Conservation (phyloP, 2,329 filamentous ascomycete genomes). For the Ilyonectria sp. region DNA sequence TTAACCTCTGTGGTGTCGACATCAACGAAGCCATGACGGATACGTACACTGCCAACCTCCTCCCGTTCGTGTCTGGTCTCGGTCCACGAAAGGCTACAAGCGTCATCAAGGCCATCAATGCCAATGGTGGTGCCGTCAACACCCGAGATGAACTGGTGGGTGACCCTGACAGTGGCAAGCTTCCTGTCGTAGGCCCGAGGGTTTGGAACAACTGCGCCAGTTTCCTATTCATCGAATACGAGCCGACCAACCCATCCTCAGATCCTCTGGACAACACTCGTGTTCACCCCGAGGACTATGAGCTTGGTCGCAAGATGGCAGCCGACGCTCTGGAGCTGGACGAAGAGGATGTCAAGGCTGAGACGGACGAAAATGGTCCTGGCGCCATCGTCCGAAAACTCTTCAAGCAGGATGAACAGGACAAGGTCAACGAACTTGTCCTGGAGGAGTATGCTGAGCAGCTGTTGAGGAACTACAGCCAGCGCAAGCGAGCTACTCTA, state of each 20-base stretch:
- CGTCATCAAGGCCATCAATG: conserved; percentile 82
- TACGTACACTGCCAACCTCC: conserved; percentile 84
- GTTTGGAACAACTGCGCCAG: conserved; percentile 98
- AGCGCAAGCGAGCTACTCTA: conserved; percentile 94
- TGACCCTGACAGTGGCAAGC: conserved; percentile 83
- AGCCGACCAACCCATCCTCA: conserved; percentile 83
- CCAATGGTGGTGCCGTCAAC: conserved; percentile 88
- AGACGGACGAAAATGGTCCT: conserved; percentile 90
- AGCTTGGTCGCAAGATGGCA: conserved; percentile 97
- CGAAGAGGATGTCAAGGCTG: conserved; percentile 97
- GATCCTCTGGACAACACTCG: conserved; percentile 97
- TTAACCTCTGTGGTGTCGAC: conserved; percentile 95
- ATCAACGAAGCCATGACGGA: conserved; percentile 93
- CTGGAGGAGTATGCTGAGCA: conserved; percentile 98
- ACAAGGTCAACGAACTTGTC: conserved; percentile 95
- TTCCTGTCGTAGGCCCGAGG: conserved; percentile 86
- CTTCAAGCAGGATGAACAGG: conserved; percentile 94
- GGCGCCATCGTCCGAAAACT: conserved; percentile 94
- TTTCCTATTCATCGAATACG: conserved; percentile 92
- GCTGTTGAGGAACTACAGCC: conserved; percentile 91
- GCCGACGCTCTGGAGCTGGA: conserved; percentile 96
- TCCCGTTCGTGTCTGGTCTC: conserved; percentile 92
- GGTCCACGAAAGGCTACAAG: conserved; percentile 92
- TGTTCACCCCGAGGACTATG: conserved; percentile 98
- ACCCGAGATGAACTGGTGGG: conserved; percentile 91